Percentiles rank a stretch among this genome's conserved stretches.
phyloP scores from a whole-genome alignment of 83 land plant genomes.

The Thuja plicata region DNA sequence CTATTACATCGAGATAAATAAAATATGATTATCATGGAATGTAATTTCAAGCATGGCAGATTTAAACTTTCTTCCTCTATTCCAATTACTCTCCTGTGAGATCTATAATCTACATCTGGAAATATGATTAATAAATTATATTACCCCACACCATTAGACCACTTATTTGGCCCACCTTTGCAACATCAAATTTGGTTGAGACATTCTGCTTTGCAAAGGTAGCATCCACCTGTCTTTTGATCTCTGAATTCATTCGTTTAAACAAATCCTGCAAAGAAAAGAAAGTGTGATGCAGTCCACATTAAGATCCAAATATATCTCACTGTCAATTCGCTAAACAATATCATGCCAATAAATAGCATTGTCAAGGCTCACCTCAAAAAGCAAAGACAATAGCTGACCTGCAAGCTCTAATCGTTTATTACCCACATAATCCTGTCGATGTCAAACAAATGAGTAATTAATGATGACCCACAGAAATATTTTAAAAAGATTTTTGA shows the following conservation, averaged over 20 bases:
- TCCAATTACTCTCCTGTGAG: neutral
- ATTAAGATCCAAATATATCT: neutral
- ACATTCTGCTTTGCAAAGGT: slow-evolving; percentile 55
- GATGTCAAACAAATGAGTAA: neutral
- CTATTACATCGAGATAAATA: neutral
- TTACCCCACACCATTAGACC: neutral
- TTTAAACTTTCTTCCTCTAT: neutral
- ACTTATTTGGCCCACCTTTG: slow-evolving; percentile 39
- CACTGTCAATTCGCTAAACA: neutral
- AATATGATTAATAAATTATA: neutral
- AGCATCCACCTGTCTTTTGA: slow-evolving; percentile 41
- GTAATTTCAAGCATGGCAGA: neutral
- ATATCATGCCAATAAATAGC: neutral
- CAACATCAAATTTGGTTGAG: slow-evolving; percentile 72
- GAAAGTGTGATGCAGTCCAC: neutral
- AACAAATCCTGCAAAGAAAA: slow-evolving; percentile 74
- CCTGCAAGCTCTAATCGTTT: slow-evolving; percentile 97
- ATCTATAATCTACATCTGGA: neutral
- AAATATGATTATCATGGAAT: neutral
- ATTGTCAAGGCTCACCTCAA: slow-evolving; percentile 65
- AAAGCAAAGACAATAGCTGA: slow-evolving; percentile 83
- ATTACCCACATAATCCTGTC: slow-evolving; percentile 99
- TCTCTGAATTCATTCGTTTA: slow-evolving; percentile 75
- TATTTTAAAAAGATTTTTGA: neutral
- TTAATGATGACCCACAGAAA: neutral